phyloP scores from a whole-genome alignment of 75 land plant genomes.

The Sequoia sempervirens region DNA sequence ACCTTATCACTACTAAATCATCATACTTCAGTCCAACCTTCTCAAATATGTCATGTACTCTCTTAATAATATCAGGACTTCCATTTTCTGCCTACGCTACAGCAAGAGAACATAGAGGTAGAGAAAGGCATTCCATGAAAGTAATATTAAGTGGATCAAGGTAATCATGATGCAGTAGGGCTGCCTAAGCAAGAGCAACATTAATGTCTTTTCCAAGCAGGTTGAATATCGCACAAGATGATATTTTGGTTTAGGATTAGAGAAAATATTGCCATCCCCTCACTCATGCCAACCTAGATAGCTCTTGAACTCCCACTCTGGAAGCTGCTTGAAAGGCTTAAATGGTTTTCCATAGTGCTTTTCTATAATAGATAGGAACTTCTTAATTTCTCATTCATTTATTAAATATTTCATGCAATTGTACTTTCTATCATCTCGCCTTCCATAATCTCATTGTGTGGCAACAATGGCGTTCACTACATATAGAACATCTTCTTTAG shows the following conservation, averaged over 20 bases:
- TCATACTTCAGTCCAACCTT: constrained; percentile 15
- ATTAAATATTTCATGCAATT: constrained; percentile 92
- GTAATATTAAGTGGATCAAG: constrained; percentile 85
- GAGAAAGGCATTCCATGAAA: constrained; percentile 77
- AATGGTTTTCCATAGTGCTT: constrained; percentile 87
- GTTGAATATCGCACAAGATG: constrained; percentile 45
- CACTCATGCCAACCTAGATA: constrained; percentile 96
- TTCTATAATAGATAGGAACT: constrained; percentile 85
- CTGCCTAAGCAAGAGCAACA: constrained; percentile 72
- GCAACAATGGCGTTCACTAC: constrained; percentile 94
- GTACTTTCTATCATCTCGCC: constrained; percentile 88
- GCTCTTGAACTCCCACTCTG: constrained; percentile 88
- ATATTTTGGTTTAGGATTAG: constrained; percentile 91
- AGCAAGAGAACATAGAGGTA: constrained; percentile 96
- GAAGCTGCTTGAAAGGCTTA: constrained; percentile 76
- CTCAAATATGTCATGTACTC: constrained; percentile 76
- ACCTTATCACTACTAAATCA: constrained; percentile 30
- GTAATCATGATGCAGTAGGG: constrained; percentile 62
- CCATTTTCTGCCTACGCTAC: constrained; percentile 96
- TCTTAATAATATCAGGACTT: constrained; percentile 77
- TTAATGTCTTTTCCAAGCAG: constrained; percentile 63
- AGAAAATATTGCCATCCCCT: constrained; percentile 82
- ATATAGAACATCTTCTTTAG: constrained; percentile 83
- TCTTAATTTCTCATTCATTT: constrained; percentile 74
- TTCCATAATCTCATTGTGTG: constrained; percentile 93